Evolutionary conservation across 768 basidiomycete genomes (phyloP).

Genomic region (Phlebiopsis gigantea): DNA sequence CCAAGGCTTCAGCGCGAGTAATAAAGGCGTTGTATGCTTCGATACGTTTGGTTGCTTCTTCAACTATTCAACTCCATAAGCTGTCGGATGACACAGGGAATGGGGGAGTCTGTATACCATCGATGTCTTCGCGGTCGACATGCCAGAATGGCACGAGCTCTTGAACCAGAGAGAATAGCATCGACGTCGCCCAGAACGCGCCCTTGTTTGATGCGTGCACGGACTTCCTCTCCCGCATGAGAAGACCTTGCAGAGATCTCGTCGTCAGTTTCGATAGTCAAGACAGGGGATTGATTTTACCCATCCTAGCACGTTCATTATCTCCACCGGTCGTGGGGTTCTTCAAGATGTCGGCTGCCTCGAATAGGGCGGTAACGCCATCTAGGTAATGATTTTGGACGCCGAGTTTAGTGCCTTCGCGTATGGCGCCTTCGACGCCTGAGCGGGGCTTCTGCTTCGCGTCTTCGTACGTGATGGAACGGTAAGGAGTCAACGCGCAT

Average conservation of each 20-base stretch:
- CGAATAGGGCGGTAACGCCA: slow-evolving; percentile 65
- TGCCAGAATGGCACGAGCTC: slow-evolving; percentile 59
- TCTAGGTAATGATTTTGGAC: slow-evolving; percentile 72
- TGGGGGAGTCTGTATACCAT: slow-evolving; percentile 37
- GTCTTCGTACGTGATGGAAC: slow-evolving; percentile 51
- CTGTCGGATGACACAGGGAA: slow-evolving; percentile 10
- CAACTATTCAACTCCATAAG: slow-evolving; percentile 27
- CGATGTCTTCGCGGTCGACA: slow-evolving; percentile 31
- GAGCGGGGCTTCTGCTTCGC: slow-evolving; percentile 57
- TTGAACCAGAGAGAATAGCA: slow-evolving; percentile 71
- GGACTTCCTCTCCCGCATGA: slow-evolving; percentile 53
- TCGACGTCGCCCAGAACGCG: slow-evolving; percentile 63
- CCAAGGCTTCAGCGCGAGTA: slow-evolving; percentile 53
- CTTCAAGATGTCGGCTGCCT: slow-evolving; percentile 42
- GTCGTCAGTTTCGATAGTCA: too few species aligned
- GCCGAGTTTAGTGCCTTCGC: slow-evolving; percentile 83
- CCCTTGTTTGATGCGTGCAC: slow-evolving; percentile 62
- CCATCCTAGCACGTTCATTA: slow-evolving; percentile 51
- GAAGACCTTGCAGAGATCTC: slow-evolving; percentile 40
- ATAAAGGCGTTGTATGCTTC: slow-evolving; percentile 63
- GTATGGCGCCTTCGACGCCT: slow-evolving; percentile 64
- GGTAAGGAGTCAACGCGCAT: slow-evolving; percentile 68
- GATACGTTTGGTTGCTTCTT: slow-evolving; percentile 43
- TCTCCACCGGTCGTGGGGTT: slow-evolving; percentile 28
- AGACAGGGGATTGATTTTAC: slow-evolving; percentile 31